Percentiles rank a stretch among this genome's conserved stretches.
These are phyloP conservation scores for Hemileccinum rubropunctum DNA, from an alignment of 768 basidiomycete genomes.

Conservation along the genomic window DNA sequence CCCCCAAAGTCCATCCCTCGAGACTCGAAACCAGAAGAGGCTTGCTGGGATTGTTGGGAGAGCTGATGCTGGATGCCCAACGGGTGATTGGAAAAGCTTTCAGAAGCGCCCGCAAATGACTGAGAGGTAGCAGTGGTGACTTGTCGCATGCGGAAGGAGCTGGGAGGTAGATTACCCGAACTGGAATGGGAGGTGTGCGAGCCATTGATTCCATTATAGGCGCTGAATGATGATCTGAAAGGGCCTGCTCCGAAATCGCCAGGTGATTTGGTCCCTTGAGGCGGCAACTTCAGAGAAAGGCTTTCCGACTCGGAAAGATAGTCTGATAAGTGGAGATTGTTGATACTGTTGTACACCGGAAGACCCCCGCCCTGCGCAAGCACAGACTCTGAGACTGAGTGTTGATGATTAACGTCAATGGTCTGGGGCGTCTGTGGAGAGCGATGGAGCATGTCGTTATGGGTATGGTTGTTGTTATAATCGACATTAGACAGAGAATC, in stretches of 20 bases:
- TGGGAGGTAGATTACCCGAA: conserved; percentile 32
- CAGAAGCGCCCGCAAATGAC: conserved; percentile 23
- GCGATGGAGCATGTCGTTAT: conserved; percentile 30
- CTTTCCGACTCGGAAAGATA: conserved; percentile 33
- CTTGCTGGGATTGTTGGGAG: conserved; percentile 35
- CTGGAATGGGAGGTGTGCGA: conserved; percentile 20
- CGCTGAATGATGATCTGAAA: conserved; percentile 36
- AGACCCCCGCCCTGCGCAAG: conserved; percentile 34
- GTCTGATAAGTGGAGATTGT: conserved; percentile 32
- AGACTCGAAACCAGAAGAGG: conserved; percentile 25
- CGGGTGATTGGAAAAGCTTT: conserved; percentile 26
- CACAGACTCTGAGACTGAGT: conserved; percentile 25
- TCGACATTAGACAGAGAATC: conserved; percentile 48
- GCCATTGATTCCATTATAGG: conserved; percentile 28
- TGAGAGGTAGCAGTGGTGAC: conserved; percentile 25
- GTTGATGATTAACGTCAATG: conserved; percentile 35
- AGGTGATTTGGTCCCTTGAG: conserved; percentile 26
- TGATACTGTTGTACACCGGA: conserved; percentile 43
- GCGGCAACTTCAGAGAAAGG: conserved; percentile 32
- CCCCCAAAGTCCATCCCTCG: conserved; percentile 34
- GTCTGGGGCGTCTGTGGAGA: conserved; percentile 25
- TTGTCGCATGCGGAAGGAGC: conserved; percentile 38
- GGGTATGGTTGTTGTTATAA: conserved; percentile 36
- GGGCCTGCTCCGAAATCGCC: conserved; percentile 37
- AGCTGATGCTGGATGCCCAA: conserved; percentile 33